Evolutionary conservation across 345 rosid genomes (phyloP), one percentile per base, ranked within the genome.

Genomic region (Brassica incana): DNA sequence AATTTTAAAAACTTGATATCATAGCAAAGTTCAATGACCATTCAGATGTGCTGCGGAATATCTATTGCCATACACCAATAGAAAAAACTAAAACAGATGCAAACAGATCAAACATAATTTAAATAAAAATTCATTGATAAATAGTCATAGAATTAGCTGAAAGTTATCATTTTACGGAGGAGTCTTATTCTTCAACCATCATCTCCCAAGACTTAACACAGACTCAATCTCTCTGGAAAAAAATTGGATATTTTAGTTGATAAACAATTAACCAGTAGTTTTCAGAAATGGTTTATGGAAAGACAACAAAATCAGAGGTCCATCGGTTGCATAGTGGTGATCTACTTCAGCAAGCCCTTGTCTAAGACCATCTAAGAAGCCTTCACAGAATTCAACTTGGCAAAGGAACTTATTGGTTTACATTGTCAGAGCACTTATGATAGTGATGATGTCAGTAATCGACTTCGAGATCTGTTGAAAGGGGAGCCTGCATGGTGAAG

Each of bases 261-360:
- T 45, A 45, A 45, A 45, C 52, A 12, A 11, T 45, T 45, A 5
- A 45, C 12, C 52, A 11, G 52, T 45, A 45, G 52, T 45, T 45
- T 11, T 45, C 15, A 45, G 14, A 45, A 45, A 12, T 45, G 15
- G 15, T 45, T 11, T 43, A 45, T 45, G n/a, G n/a, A 11, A 84
- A 78, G 83, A 85, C 48, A 81, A 81, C 25, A 59, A 80, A 75
- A 74, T 72, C 67, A 72, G 83, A 40, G 30, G 79, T 62, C 63
- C 85, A 81, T 58, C 84, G 35, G 88, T 84, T 23, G 25, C 25
- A 23, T 23, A 23, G 25, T 23, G 25, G 25, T 70, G 82, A 77
- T 43, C 85, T 87, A 54, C 98, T 91, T 74, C 98, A 91, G 82
- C 89, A 87, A 33, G 99, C 90, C 56, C 85, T 95, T 66, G 93